Percentiles rank a stretch among this genome's conserved stretches.
Conservation (phyloP, 1,139 yeast genomes). For the Zygoascus meyerae region DNA sequence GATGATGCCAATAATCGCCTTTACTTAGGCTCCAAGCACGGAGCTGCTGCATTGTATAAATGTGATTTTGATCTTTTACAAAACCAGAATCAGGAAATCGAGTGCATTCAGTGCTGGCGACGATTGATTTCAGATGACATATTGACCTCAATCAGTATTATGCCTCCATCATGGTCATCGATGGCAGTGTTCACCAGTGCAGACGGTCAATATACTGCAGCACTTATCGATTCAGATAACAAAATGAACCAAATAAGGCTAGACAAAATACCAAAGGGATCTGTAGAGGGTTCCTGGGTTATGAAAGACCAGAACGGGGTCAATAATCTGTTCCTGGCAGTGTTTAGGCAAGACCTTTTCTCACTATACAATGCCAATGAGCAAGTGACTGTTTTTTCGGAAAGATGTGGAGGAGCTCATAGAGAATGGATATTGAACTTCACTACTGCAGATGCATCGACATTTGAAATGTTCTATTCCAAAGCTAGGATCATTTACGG, state of each 20-base stretch:
- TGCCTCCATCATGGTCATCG: slow-evolving; percentile 13
- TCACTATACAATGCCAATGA: slow-evolving; percentile 78
- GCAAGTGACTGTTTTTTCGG: slow-evolving; percentile 63
- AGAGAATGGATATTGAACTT: slow-evolving; percentile 57
- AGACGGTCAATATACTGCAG: slow-evolving; percentile 26
- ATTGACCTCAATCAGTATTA: slow-evolving; percentile 47
- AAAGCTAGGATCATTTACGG: slow-evolving; percentile 38
- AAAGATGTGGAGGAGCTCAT: slow-evolving; percentile 89
- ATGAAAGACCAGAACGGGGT: slow-evolving; percentile 40
- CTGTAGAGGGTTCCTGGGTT: slow-evolving; percentile 63
- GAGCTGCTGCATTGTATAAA: slow-evolving; percentile 55
- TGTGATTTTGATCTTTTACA: slow-evolving; percentile 24
- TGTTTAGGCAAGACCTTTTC: slow-evolving; percentile 75
- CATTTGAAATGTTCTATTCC: slow-evolving; percentile 45
- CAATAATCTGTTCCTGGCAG: slow-evolving; percentile 49
- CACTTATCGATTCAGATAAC: slow-evolving; percentile 8
- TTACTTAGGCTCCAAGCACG: slow-evolving; percentile 66
- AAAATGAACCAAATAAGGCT: slow-evolving; percentile 36
- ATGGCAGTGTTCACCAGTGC: slow-evolving; percentile 26
- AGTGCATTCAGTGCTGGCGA: slow-evolving; percentile 38
- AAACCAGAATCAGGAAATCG: slow-evolving; percentile 21
- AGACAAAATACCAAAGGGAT: slow-evolving; percentile 67
- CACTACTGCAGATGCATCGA: slow-evolving; percentile 15
- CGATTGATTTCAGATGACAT: slow-evolving; percentile 70
- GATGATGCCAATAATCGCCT: slow-evolving; percentile 40